Evolutionary conservation across 225 moss, liverwort and hornwort species (phyloP).

Genomic region (Takakia lepidozioides): DNA sequence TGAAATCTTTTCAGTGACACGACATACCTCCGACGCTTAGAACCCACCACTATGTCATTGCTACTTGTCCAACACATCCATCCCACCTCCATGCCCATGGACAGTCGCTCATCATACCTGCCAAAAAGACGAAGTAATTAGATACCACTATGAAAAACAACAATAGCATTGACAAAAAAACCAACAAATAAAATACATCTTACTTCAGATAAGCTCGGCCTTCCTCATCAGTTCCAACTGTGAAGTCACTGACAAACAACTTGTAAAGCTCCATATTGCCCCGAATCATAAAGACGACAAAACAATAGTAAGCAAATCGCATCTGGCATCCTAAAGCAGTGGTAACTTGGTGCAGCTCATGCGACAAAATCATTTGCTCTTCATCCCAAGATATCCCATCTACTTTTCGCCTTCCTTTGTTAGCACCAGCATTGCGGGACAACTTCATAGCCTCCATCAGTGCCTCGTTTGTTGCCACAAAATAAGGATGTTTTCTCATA

Average conservation of each 20-base stretch:
- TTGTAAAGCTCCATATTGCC: background rate
- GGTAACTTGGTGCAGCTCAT: background rate
- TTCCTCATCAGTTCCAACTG: background rate
- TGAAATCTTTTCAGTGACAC: background rate
- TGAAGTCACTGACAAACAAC: background rate
- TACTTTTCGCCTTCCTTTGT: background rate
- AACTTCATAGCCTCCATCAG: background rate
- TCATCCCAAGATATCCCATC: background rate
- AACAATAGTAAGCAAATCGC: constrained; percentile 1
- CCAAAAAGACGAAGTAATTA: background rate
- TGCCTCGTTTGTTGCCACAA: background rate
- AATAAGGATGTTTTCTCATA: background rate
- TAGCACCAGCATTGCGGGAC: background rate
- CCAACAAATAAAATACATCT: background rate
- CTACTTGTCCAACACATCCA: too few species aligned
- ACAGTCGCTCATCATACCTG: background rate
- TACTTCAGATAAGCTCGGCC: background rate
- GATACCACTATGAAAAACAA: background rate
- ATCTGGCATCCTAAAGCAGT: background rate
- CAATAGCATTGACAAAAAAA: background rate
- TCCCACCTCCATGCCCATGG: too few species aligned
- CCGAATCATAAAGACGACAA: background rate
- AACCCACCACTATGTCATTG: too few species aligned
- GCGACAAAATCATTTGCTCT: background rate
- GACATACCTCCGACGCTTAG: too few species aligned